A percentile compares a stretch with the other conserved stretches of the same genome.
Evolutionary conservation across 352 stramenopile species (phyloP).

Genomic region (Phytophthora macrochlamydospora): DNA sequence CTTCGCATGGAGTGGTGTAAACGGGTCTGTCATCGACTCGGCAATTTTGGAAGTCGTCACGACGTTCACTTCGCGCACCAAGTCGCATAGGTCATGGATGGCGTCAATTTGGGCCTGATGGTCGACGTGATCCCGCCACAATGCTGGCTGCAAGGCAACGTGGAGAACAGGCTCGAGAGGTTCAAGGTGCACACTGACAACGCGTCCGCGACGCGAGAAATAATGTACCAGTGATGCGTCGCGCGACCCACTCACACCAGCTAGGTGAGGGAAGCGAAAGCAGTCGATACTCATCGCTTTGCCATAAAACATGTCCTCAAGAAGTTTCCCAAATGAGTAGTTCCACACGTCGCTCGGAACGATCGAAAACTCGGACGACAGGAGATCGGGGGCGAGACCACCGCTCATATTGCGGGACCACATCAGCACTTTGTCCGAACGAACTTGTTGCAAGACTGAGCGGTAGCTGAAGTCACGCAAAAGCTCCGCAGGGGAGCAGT

Average conservation of each 20-base stretch:
- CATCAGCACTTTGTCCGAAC: slow-evolving; percentile 69
- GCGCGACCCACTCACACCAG: slow-evolving; percentile 55
- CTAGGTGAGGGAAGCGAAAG: slow-evolving; percentile 70
- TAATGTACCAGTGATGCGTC: slow-evolving; percentile 78
- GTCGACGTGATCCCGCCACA: slow-evolving; percentile 86
- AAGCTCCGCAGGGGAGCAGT: slow-evolving; percentile 58
- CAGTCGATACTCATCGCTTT: slow-evolving; percentile 77
- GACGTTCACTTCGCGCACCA: slow-evolving; percentile 74
- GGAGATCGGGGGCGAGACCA: slow-evolving; percentile 11
- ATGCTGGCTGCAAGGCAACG: slow-evolving; percentile 77
- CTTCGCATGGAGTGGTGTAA: slow-evolving; percentile 71
- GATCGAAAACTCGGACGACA: slow-evolving; percentile 63
- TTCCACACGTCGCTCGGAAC: slow-evolving; percentile 79
- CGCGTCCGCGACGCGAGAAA: slow-evolving; percentile 70
- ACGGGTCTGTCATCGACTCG: slow-evolving; percentile 75
- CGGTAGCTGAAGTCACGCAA: slow-evolving; percentile 70
- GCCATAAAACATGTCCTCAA: slow-evolving; percentile 87
- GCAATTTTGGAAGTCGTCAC: slow-evolving; percentile 81
- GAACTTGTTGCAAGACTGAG: slow-evolving; percentile 59
- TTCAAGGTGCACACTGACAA: slow-evolving; percentile 82
- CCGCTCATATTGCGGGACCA: slow-evolving; percentile 55
- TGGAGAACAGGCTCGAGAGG: slow-evolving; percentile 83
- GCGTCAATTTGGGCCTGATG: slow-evolving; percentile 63
- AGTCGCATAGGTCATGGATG: slow-evolving; percentile 75
- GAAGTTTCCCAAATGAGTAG: slow-evolving; percentile 89